These are phyloP conservation scores for Acacia acuminata DNA, from an alignment of 306 rosid species.

Conservation along the genomic window DNA sequence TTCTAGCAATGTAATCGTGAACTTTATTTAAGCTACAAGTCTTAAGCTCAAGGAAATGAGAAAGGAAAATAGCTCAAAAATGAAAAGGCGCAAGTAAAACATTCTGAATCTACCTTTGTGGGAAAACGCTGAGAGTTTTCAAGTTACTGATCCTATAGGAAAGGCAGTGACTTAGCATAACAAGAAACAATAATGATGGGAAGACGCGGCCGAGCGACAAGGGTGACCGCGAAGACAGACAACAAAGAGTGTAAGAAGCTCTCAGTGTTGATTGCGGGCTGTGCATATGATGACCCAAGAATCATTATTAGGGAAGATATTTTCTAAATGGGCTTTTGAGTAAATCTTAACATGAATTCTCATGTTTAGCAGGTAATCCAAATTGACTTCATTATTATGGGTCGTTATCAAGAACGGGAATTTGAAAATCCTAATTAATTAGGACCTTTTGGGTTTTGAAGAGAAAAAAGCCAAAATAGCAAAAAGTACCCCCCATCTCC, in stretches of 20 bases:
- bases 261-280: not conserved
- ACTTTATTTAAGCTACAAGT: not conserved
- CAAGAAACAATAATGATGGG: not conserved
- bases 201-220: slow-evolving; percentile 35
- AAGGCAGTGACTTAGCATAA: not conserved
- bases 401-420: no score
- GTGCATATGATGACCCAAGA: not conserved
- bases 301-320: not conserved
- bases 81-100: not conserved
- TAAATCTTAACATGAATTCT: not conserved
- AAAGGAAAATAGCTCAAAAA: slow-evolving; percentile 4
- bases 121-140: slow-evolving; percentile 2
- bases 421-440: not conserved
- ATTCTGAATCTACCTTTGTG: slow-evolving; percentile 28
- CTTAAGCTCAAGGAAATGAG: not conserved
- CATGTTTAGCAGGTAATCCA: not conserved
- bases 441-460: no score
- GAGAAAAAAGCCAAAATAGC: not conserved
- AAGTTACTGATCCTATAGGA: not conserved
- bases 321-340: not conserved
- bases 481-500: no score
- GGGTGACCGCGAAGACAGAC: not conserved
- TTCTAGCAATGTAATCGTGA: slow-evolving; percentile 5
- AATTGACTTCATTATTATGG: not conserved
- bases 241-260: not conserved